Evolutionary conservation across 2,329 filamentous ascomycete species (phyloP).

Genomic region (Calonectria fujianensis): DNA sequence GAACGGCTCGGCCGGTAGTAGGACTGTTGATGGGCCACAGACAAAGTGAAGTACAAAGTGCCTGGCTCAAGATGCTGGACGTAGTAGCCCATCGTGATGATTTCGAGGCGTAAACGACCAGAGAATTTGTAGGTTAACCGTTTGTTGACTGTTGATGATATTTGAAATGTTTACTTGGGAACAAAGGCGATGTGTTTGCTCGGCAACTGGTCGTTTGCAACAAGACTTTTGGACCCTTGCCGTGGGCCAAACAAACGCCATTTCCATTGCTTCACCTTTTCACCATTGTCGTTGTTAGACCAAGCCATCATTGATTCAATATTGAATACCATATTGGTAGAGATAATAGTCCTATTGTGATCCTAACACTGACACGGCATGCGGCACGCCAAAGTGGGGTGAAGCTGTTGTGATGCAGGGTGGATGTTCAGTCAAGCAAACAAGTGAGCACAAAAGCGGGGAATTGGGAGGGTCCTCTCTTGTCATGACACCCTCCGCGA

Average conservation of each 20-base stretch:
- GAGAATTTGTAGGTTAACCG: not conserved
- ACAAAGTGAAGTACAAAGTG: conserved; percentile 54
- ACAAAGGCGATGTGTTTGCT: not conserved
- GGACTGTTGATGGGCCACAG: conserved; percentile 43
- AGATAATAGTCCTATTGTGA: not conserved
- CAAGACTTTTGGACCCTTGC: not conserved
- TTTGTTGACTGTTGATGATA: not conserved
- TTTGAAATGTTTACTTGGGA: not conserved
- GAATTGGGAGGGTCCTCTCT: conserved; percentile 3
- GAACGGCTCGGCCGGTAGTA: conserved; percentile 8
- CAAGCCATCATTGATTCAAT: not conserved
- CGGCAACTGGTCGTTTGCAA: not conserved
- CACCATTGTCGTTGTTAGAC: not conserved
- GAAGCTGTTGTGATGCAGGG: conserved; percentile 25
- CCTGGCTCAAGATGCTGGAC: conserved; percentile 47
- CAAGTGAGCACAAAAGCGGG: conserved; percentile 14
- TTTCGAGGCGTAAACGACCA: too few species aligned
- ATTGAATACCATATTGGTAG: not conserved
- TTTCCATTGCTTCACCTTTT: not conserved
- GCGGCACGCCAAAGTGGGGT: conserved; percentile 24
- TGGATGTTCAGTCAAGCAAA: conserved; percentile 8
- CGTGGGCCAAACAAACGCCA: not conserved
- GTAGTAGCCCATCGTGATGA: conserved; percentile 33
- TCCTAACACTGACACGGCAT: not conserved
- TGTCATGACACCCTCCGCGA: conserved; percentile 15